Conservation (phyloP, 2,329 filamentous ascomycete species). For the Diaporthe ilicicola region DNA sequence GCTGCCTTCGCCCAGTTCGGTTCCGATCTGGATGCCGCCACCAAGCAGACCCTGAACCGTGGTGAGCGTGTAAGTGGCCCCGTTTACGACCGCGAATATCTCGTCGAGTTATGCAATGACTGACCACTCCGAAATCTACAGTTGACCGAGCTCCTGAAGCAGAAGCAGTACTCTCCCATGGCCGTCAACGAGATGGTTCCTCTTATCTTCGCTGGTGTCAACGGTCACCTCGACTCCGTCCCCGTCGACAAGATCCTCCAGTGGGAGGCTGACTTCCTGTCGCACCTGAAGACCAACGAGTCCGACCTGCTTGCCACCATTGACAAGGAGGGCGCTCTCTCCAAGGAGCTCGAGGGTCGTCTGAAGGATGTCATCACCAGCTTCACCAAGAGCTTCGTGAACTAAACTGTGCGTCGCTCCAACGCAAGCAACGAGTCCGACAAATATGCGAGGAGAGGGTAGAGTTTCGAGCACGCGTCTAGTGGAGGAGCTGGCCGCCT, state of each 20-base stretch:
- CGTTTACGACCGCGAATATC: not conserved
- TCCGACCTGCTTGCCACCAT: conserved; percentile 83
- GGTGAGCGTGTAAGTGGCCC: conserved; percentile 88
- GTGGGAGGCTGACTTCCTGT: conserved; percentile 95
- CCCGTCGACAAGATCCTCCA: conserved; percentile 90
- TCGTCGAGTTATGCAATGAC: not conserved
- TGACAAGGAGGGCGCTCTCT: conserved; percentile 93
- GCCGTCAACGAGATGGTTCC: conserved; percentile 99
- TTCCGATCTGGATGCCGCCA: conserved; percentile 98
- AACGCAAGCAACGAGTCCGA: conserved; percentile 42
- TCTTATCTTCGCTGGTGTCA: conserved; percentile 99
- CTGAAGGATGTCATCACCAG: conserved; percentile 77
- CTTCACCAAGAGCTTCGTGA: conserved; percentile 94
- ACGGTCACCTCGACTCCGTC: conserved; percentile 88
- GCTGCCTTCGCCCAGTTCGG: conserved; percentile 99
- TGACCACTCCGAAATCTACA: conserved; percentile 45
- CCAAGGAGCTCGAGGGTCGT: conserved; percentile 90
- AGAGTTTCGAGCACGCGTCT: conserved; percentile 42
- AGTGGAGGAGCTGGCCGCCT: conserved; percentile 54
- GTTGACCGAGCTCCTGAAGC: conserved; percentile 97
- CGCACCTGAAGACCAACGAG: conserved; percentile 93
- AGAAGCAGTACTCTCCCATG: conserved; percentile 99
- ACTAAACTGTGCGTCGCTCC: conserved; percentile 55
- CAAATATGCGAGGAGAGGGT: conserved; percentile 32
- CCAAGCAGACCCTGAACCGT: conserved; percentile 97